Percentiles rank a stretch among this genome's conserved stretches.
phyloP scores from a whole-genome alignment of 1,139 yeast species.

The Hansenula sp. region DNA sequence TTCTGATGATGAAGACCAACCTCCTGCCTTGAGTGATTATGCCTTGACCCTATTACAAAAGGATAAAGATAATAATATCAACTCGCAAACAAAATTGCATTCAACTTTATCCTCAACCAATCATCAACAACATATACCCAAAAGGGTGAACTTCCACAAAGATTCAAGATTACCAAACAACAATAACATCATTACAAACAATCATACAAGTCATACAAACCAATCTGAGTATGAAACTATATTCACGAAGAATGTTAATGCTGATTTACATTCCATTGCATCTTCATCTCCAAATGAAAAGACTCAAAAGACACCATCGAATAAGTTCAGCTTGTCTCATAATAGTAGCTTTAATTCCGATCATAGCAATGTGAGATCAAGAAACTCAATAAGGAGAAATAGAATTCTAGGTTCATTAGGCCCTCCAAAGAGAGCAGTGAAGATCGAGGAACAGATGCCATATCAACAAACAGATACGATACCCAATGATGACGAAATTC shows the following conservation, averaged over 20 bases:
- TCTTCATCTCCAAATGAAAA: slow-evolving; percentile 10
- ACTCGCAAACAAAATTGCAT: background rate
- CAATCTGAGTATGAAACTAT: slow-evolving; percentile 22
- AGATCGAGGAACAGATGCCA: slow-evolving; percentile 1
- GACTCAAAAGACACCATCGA: slow-evolving; percentile 17
- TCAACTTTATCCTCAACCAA: slow-evolving; percentile 3
- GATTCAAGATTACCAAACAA: slow-evolving; percentile 5
- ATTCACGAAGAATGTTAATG: slow-evolving; percentile 14
- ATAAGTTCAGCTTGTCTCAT: slow-evolving; percentile 4
- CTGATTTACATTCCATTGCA: slow-evolving; percentile 12
- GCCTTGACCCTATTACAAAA: slow-evolving; percentile 38
- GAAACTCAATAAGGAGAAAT: slow-evolving; percentile 28
- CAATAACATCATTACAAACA: slow-evolving; percentile 8
- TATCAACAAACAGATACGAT: background rate
- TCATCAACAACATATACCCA: slow-evolving; percentile 7
- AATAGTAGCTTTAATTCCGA: slow-evolving; percentile 1
- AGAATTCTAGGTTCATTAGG: slow-evolving; percentile 31
- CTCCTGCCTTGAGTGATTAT: slow-evolving; percentile 65
- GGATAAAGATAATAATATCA: slow-evolving; percentile 16
- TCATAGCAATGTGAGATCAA: slow-evolving; percentile 15
- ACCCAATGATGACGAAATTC: slow-evolving; percentile 7
- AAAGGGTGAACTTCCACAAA: slow-evolving; percentile 22
- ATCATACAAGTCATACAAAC: slow-evolving; percentile 14
- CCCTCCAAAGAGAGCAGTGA: slow-evolving; percentile 32
- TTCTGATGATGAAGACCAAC: slow-evolving; percentile 48